A percentile compares a stretch with the other conserved stretches of the same genome.
These are phyloP conservation scores for Paramecium primaurelia DNA, from an alignment of 73 alveolate species.

Conservation along the genomic window DNA sequence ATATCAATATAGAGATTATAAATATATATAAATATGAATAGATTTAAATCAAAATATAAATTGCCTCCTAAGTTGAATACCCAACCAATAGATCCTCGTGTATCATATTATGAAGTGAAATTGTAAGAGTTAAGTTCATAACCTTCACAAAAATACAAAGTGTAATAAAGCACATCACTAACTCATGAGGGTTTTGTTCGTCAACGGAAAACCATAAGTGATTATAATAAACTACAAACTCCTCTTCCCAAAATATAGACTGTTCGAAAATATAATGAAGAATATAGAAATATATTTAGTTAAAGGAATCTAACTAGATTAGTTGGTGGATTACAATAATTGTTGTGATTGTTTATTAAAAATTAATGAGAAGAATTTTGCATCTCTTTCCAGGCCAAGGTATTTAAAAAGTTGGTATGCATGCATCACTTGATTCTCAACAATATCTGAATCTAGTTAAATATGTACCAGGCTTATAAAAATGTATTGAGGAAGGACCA, in stretches of 20 bases:
- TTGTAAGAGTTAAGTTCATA: neutral
- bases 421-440: neutral
- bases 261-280: neutral
- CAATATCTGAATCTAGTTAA: slow-evolving; percentile 1
- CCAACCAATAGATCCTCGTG: neutral
- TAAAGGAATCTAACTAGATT: neutral
- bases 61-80: neutral
- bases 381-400: slow-evolving; percentile 53
- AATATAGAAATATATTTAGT: neutral
- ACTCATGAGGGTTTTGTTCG: neutral
- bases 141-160: neutral
- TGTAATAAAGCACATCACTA: neutral
- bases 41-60: neutral
- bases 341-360: slow-evolving; percentile 13
- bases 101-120: neutral
- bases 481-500: slow-evolving; percentile 30
- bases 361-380: slow-evolving; percentile 1
- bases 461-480: neutral
- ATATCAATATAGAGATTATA: neutral
- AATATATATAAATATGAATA: neutral
- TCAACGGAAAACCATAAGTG: slow-evolving; percentile 7
- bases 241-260: neutral
- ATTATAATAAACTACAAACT: neutral
- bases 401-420: slow-evolving; percentile 43
- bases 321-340: neutral